A percentile compares a stretch with the other conserved stretches of the same genome.
Conservation (phyloP, 768 basidiomycete genomes). For the Boletus rufocinnamomeus region DNA sequence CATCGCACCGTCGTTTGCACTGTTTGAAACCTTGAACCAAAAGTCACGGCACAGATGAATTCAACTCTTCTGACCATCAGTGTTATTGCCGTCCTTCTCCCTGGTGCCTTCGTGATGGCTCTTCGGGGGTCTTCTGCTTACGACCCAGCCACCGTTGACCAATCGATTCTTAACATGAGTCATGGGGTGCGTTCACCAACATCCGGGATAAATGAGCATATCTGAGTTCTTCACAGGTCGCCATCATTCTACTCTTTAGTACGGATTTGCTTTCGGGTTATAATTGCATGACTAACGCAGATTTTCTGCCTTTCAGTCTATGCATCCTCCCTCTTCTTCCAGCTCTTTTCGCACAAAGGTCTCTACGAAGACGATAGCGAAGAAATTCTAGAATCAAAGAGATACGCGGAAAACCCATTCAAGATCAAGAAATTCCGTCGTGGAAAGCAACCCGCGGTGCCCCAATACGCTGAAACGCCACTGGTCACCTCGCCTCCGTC, state of each 20-base stretch:
- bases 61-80: conserved; percentile 74
- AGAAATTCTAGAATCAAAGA: conserved; percentile 39
- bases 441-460: conserved; percentile 5
- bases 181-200: conserved; percentile 56
- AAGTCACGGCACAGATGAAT: conserved; percentile 73
- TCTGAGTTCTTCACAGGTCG: conserved; percentile 47
- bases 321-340: conserved; percentile 71
- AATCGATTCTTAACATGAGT: conserved; percentile 70
- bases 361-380: conserved; percentile 35
- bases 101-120: conserved; percentile 74
- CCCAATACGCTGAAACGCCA: conserved; percentile 6
- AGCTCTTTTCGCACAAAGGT: conserved; percentile 74
- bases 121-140: conserved; percentile 30
- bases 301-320: conserved; percentile 53
- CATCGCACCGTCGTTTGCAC: neutral
- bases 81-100: conserved; percentile 74
- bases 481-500: conserved; percentile 10
- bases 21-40: neutral
- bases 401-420: conserved; percentile 47
- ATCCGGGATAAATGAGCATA: neutral
- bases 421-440: conserved; percentile 13
- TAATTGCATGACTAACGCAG: too few species aligned
- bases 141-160: conserved; percentile 28
- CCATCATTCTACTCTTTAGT: conserved; percentile 78
- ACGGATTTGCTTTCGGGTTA: conserved; percentile 22